These are phyloP conservation scores for Podospora appendiculata DNA, from an alignment of 495 filamentous ascomycete genomes.

Conservation along the genomic window DNA sequence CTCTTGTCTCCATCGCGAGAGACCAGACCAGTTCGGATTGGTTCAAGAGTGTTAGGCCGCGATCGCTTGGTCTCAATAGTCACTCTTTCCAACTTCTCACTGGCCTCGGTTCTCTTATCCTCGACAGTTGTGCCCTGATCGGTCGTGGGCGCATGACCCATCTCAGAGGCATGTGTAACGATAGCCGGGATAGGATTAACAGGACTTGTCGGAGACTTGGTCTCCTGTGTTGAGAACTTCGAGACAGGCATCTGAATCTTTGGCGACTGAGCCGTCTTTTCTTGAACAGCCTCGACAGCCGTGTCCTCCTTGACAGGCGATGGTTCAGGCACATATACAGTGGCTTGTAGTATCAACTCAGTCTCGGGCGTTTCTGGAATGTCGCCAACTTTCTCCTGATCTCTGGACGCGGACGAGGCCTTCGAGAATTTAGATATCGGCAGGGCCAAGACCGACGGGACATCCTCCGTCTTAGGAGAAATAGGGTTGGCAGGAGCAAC, in stretches of 20 bases:
- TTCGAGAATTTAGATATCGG: constrained; percentile 25
- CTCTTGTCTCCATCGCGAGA: constrained; percentile 37
- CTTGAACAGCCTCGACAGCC: neutral
- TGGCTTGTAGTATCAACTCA: neutral
- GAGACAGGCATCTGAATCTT: constrained; percentile 35
- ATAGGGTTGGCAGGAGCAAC: neutral
- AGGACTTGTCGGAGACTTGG: constrained; percentile 6
- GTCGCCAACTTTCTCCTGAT: neutral
- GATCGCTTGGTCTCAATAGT: constrained; percentile 21
- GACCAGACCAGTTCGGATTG: constrained; percentile 44
- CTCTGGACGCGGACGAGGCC: constrained; percentile 3
- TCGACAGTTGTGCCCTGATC: neutral
- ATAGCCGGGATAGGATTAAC: constrained; percentile 8
- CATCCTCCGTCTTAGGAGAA: neutral
- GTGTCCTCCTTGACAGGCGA: neutral
- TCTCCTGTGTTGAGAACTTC: constrained; percentile 41
- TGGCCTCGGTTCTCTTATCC: constrained; percentile 1
- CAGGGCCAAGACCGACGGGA: neutral
- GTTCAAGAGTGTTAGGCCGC: constrained; percentile 44
- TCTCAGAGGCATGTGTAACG: constrained; percentile 2
- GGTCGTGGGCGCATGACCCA: neutral
- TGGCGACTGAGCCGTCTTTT: constrained; percentile 4
- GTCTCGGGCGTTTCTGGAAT: neutral
- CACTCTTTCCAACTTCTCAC: constrained; percentile 8
- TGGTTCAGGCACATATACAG: neutral